Base-by-base conservation (phyloP, 2,329 filamentous ascomycete species). In the Didymella pomorum region DNA sequence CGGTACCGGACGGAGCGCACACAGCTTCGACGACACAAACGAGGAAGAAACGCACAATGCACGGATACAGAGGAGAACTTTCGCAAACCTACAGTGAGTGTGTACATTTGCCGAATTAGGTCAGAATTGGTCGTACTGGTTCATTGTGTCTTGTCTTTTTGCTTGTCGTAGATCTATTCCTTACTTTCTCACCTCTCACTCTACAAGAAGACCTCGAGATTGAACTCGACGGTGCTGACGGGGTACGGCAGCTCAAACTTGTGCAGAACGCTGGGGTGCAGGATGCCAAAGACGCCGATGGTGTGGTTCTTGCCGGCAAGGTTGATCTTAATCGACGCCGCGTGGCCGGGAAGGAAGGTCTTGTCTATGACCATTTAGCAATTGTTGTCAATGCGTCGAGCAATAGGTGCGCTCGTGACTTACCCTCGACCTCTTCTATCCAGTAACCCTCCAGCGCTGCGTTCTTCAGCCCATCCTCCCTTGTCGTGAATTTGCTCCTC, bases 241-340 rank as follows among this genome's bases (percentile, higher is more conserved):
- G 95, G 94, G 82, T 93, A 94, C 85, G 87, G 92, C 73, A 97
- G 83, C 71, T 96, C 93, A 79, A 95, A 97, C 72, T 96, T 95
- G 76, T 97, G 92, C 71, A 98, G 82, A 65, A 98, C 95, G 6
- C 87, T 89, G 42, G 95, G 96, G 79, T 99, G 94, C 74, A 99
- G 79, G 67, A 99, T 94, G 71, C 95, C 95, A 74, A 99, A 95
- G 76, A 91, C 88, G 71, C 95, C 95, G 71, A 99, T 91, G 51
- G 89, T 85, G 60, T 85, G 81, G 64, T 89, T 85, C 82, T 93
- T 90, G 58, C 90, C 92, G 33, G 80, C 86, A 28, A 94, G 79
- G 52, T 90, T 87, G 60, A 96, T 81, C 76, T 90, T 90, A 61
- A 99, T 89, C 46, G 91, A 89, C 10, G 95, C 95, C 16, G 92